Percentiles rank a stretch among this genome's conserved stretches.
Evolutionary conservation across 768 basidiomycete genomes (phyloP).

Genomic region (Pholiota conissans): DNA sequence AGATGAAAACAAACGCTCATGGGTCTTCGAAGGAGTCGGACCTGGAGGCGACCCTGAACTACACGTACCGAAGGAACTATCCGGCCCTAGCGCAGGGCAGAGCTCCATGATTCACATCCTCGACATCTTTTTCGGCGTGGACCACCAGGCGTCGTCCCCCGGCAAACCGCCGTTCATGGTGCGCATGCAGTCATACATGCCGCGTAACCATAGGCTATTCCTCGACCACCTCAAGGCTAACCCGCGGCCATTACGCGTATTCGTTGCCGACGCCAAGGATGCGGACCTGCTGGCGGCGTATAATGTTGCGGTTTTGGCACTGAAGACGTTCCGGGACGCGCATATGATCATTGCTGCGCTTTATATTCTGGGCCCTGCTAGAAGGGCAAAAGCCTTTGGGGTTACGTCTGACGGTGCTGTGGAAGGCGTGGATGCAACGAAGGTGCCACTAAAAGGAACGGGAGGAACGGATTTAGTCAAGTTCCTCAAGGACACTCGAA

Average conservation of each 20-base stretch:
- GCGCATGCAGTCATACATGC: slow-evolving; percentile 86
- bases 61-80: slow-evolving; percentile 53
- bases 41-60: slow-evolving; percentile 44
- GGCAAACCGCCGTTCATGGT: slow-evolving; percentile 53
- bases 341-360: slow-evolving; percentile 77
- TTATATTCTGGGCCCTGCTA: slow-evolving; percentile 78
- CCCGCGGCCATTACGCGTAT: slow-evolving; percentile 60
- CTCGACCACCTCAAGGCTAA: slow-evolving; percentile 63
- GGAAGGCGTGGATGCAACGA: slow-evolving; percentile 14
- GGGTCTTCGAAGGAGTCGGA: slow-evolving; percentile 51
- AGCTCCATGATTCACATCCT: slow-evolving; percentile 77
- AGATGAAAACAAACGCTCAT: slow-evolving; percentile 41
- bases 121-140: slow-evolving; percentile 73
- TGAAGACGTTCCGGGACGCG: slow-evolving; percentile 76
- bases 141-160: slow-evolving; percentile 40
- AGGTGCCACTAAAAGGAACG: slow-evolving; percentile 58
- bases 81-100: slow-evolving; percentile 85
- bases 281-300: slow-evolving; percentile 52
- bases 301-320: slow-evolving; percentile 61
- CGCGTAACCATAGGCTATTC: slow-evolving; percentile 76
- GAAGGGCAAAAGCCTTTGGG: slow-evolving; percentile 28
- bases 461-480: slow-evolving; percentile 79
- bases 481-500: slow-evolving; percentile 76
- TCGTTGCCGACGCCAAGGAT: slow-evolving; percentile 44
- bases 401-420: slow-evolving; percentile 2